Evolutionary conservation across 2,329 filamentous ascomycete genomes (phyloP).

Genomic region (Orbilia blumenaviensis): DNA sequence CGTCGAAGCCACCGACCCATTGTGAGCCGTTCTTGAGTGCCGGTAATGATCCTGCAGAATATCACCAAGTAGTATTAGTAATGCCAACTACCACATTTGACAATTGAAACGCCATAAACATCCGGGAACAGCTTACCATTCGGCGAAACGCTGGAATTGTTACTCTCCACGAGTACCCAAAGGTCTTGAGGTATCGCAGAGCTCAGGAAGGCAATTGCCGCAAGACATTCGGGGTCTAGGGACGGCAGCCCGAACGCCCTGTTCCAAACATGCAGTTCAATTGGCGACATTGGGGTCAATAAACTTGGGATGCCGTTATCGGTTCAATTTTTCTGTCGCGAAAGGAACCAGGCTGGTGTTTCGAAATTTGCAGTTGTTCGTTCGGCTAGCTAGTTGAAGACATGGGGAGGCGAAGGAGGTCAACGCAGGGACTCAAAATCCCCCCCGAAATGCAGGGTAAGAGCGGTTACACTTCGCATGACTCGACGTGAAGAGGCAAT

Average conservation of each 20-base stretch:
- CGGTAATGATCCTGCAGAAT: conserved; percentile 66
- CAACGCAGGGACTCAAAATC: conserved; percentile 26
- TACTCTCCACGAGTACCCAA: conserved; percentile 78
- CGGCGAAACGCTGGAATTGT: conserved; percentile 75
- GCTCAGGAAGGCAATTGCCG: conserved; percentile 79
- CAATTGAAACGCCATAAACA: conserved; percentile 53
- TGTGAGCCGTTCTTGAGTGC: conserved; percentile 66
- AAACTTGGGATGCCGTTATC: conserved; percentile 10
- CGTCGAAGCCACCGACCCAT: conserved; percentile 70
- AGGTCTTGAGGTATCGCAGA: conserved; percentile 68
- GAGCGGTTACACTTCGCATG: conserved; percentile 23
- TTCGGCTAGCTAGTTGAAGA: conserved; percentile 19
- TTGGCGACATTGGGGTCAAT: conserved; percentile 51
- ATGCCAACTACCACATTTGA: conserved; percentile 60
- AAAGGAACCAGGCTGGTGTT: neutral
- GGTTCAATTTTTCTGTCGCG: neutral
- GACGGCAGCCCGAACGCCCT: conserved; percentile 88
- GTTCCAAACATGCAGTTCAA: conserved; percentile 89
- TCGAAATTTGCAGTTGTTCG: conserved; percentile 25
- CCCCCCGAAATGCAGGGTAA: conserved; percentile 32
- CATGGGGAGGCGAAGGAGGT: conserved; percentile 14
- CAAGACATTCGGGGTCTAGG: conserved; percentile 89
- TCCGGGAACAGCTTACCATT: conserved; percentile 67
- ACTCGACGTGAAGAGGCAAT: conserved; percentile 28
- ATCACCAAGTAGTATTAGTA: conserved; percentile 20